Base-by-base conservation (phyloP, 129 eudicot species). In the Lonicera japonica region DNA sequence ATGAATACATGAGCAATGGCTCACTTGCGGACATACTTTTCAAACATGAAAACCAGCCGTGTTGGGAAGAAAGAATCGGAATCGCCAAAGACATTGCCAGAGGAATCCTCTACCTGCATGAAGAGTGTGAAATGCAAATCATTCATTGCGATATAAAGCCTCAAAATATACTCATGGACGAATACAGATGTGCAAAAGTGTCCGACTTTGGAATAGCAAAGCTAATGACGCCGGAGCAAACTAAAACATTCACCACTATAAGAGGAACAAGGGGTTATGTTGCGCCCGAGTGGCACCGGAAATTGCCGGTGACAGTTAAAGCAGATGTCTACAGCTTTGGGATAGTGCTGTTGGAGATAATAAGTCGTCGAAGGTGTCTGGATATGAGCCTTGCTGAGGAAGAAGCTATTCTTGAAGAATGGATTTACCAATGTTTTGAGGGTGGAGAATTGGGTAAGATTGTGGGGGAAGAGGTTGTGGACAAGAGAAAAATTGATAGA, bases 1-100 rank as follows among this genome's bases (percentile, higher is more conserved):
- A 64, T 5, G 77, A 79, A 70, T 79, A 64, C 69, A 73, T 79
- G 83, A 70, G 66, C 25, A 75, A 70, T 23, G 84, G 84, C 1
- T 73, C 84, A 41, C 71, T 79, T 14, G 84, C 84, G 11, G 63
- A 70, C 54, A 16, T 70, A 47, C 40, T 79, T 8, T 79, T 60
- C 41, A 25, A 9, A 48, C 34, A 38, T n/a, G 62, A 66, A 38
- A 56, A 24, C 34, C 71, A 64, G 46, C 70, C 25, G 0, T 24
- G 8, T 13, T 63, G 70, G 76, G 64, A 64, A 4, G 70, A 71
- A 56, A 55, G 70, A 46, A 25, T 55, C 9, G 12, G 40, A 34
- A 54, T 63, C 20, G 65, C 63, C 3, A 45, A 21, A 0, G 76
- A 48, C 46, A 29, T 63, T 46, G 68, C 68, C 4, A 22, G 41